phyloP scores from a whole-genome alignment of 805 yeast species.

The Torulaspora gathmanii region DNA sequence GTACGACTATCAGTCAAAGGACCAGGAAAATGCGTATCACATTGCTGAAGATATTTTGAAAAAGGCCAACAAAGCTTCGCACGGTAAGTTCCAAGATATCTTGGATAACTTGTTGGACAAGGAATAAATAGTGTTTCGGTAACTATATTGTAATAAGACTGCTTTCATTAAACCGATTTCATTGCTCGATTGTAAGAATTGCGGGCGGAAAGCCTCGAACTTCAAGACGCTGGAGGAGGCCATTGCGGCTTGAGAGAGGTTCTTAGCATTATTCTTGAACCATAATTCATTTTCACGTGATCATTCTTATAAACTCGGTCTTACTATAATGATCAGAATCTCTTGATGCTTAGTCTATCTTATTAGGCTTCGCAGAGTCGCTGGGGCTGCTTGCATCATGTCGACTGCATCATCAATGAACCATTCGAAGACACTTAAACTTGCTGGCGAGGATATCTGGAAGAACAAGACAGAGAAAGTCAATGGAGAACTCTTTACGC shows the following conservation, averaged over 20 bases:
- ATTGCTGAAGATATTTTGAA: conserved; percentile 64
- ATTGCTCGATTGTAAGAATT: too few relatives aligned
- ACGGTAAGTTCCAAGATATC: conserved; percentile 65
- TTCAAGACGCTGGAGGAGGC: too few relatives aligned
- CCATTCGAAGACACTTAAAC: conserved; percentile 28
- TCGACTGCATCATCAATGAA: conserved; percentile 7
- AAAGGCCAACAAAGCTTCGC: conserved; percentile 74
- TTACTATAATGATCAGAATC: neutral
- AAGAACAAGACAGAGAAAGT: conserved; percentile 81
- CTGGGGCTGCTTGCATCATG: neutral
- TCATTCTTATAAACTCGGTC: too few relatives aligned
- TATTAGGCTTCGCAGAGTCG: too few relatives aligned
- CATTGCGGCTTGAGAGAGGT: too few relatives aligned
- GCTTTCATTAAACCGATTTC: too few relatives aligned
- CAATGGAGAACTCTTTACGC: conserved; percentile 87
- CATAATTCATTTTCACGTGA: too few relatives aligned
- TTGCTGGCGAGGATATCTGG: conserved; percentile 87
- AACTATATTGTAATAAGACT: neutral
- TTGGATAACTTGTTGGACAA: conserved; percentile 47
- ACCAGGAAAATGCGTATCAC: conserved; percentile 61
- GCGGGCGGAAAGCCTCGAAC: too few relatives aligned
- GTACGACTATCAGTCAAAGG: conserved; percentile 55
- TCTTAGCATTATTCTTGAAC: too few relatives aligned
- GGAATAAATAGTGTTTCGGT: conserved; percentile 4
- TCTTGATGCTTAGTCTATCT: neutral